A percentile compares a stretch with the other conserved stretches of the same genome.
Evolutionary conservation across 768 basidiomycete species (phyloP).

Genomic region (Lactifluus piperatus): DNA sequence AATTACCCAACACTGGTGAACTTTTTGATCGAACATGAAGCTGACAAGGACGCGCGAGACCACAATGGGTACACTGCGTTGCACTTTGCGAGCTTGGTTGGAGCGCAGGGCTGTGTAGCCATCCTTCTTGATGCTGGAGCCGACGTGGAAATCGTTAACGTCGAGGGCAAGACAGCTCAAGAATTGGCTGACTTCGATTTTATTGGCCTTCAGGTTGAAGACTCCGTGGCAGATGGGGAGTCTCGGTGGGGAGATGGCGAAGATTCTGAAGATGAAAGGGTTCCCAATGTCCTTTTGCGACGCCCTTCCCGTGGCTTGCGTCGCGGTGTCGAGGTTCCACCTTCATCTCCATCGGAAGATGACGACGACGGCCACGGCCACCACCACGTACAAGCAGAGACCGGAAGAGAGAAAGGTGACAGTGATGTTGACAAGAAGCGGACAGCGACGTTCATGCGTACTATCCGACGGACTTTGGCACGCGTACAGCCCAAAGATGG

Average conservation of each 20-base stretch:
- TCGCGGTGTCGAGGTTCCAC: conserved; percentile 3
- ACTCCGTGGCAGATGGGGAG: conserved; percentile 38
- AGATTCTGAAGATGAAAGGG: conserved; percentile 41
- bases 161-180: conserved; percentile 56
- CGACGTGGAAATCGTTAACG: conserved; percentile 65
- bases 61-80: conserved; percentile 85
- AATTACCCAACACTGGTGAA: conserved; percentile 60
- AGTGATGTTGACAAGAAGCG: conserved; percentile 24
- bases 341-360: conserved; percentile 6
- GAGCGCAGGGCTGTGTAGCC: conserved; percentile 52
- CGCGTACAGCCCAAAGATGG: conserved; percentile 49
- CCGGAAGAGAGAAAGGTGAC: conserved; percentile 19
- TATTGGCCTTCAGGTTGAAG: conserved; percentile 28
- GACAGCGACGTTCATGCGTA: conserved; percentile 48
- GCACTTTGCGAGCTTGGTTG: conserved; percentile 70
- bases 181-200: conserved; percentile 48
- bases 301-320: conserved; percentile 11
- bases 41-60: conserved; percentile 80
- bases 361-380: background rate
- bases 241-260: conserved; percentile 64
- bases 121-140: conserved; percentile 76
- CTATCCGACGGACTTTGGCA: conserved; percentile 68
- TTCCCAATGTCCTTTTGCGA: conserved; percentile 12
- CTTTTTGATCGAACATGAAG: conserved; percentile 63
- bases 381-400: background rate